Evolutionary conservation across 306 rosid species (phyloP).

Genomic region (Potentilla sterilis): DNA sequence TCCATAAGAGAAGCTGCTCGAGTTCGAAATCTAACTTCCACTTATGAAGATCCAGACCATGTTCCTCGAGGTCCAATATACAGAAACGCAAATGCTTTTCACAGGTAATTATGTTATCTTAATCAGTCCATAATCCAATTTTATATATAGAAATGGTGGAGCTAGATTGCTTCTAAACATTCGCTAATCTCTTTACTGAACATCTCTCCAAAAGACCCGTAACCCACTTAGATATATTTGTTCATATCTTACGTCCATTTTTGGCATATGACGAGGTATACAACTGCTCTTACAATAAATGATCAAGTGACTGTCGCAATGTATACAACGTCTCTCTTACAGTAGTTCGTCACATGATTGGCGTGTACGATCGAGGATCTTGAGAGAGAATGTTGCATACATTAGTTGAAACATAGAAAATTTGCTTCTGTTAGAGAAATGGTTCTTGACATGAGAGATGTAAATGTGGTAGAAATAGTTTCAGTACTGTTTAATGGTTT

Average conservation of each 20-base stretch:
- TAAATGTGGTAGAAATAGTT: not conserved
- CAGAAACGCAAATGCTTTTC: conserved; percentile 46
- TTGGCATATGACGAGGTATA: not conserved
- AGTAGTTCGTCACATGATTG: not conserved
- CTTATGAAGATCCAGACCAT: conserved; percentile 34
- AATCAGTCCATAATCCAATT: not conserved
- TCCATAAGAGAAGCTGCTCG: conserved; percentile 39
- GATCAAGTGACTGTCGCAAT: not conserved
- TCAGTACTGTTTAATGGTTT: not conserved
- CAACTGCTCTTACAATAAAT: no score
- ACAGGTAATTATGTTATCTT: conserved; percentile 27
- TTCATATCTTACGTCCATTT: not conserved
- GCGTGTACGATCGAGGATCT: not conserved
- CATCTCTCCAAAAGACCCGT: no score
- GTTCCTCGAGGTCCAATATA: conserved; percentile 43
- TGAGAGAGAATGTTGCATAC: not conserved
- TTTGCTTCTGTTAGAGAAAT: not conserved
- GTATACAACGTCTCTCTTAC: not conserved
- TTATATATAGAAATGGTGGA: not conserved
- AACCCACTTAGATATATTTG: no score
- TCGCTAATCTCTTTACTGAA: no score
- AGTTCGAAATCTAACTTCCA: conserved; percentile 34
- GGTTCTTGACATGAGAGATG: not conserved
- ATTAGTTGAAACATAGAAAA: not conserved
- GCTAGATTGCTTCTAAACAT: not conserved